Evolutionary conservation across 129 eudicot genomes (phyloP).

Genomic region (Lactuca saligna): DNA sequence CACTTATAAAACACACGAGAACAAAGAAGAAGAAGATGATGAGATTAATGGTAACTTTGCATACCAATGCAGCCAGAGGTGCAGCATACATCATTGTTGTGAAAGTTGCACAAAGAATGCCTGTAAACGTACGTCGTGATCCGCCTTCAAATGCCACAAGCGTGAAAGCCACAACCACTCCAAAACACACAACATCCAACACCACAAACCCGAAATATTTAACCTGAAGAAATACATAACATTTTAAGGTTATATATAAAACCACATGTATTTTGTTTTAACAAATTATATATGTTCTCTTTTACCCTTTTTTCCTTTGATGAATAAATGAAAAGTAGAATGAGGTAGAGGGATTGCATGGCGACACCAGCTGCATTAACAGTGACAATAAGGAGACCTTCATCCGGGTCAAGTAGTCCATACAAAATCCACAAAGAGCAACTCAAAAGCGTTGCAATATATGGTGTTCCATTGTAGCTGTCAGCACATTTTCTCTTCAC

Average conservation of each 20-base stretch:
- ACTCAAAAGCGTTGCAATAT: conserved; percentile 60
- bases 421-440: conserved; percentile 73
- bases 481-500: conserved; percentile 64
- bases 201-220: conserved; percentile 43
- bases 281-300: not conserved
- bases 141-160: conserved; percentile 47
- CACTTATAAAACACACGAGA: not conserved
- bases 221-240: conserved; percentile 31
- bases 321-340: conserved; percentile 47
- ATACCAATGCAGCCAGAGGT: conserved; percentile 73
- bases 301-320: conserved; percentile 64
- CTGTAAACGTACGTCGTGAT: conserved; percentile 53
- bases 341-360: conserved; percentile 48
- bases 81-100: conserved; percentile 64
- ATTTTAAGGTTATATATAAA: not conserved
- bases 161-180: conserved; percentile 50
- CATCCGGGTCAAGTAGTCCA: conserved; percentile 65
- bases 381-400: conserved; percentile 62
- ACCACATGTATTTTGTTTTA: not conserved
- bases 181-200: conserved; percentile 51
- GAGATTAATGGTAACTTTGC: not conserved
- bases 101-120: conserved; percentile 63
- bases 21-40: not conserved
- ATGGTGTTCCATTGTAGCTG: conserved; percentile 66
- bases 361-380: conserved; percentile 55